Evolutionary conservation across 495 filamentous ascomycete genomes (phyloP).

Genomic region (Eremomyces bilateralis): DNA sequence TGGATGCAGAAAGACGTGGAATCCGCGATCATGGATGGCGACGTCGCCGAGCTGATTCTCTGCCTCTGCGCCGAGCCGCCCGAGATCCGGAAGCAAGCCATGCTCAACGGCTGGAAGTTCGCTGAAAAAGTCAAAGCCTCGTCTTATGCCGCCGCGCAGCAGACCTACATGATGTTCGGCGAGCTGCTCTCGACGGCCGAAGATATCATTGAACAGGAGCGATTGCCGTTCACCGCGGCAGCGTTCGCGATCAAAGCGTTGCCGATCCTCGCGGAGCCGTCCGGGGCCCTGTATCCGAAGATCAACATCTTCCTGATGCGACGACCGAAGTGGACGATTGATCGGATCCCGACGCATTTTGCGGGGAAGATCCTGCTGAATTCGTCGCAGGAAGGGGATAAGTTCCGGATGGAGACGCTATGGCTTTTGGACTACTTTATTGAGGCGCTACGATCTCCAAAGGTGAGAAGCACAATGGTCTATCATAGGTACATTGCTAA

Average conservation of each 20-base stretch:
- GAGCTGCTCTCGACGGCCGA: conserved; percentile 57
- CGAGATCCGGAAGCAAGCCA: conserved; percentile 57
- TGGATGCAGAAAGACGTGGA: conserved; percentile 59
- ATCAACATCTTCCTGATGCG: conserved; percentile 66
- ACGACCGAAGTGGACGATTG: conserved; percentile 47
- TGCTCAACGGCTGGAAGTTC: conserved; percentile 40
- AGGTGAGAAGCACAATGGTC: too few relatives aligned
- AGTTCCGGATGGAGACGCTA: conserved; percentile 48
- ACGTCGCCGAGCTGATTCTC: conserved; percentile 40
- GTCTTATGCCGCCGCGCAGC: conserved; percentile 47
- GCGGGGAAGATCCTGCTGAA: conserved; percentile 49
- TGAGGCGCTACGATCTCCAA: conserved; percentile 39
- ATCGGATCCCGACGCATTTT: conserved; percentile 51
- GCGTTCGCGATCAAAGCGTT: conserved; percentile 53
- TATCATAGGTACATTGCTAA: too few relatives aligned
- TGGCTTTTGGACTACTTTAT: conserved; percentile 68
- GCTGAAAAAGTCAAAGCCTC: conserved; percentile 38
- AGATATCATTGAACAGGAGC: conserved; percentile 26
- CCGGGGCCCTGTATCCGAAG: conserved; percentile 69
- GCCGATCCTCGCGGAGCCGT: conserved; percentile 46
- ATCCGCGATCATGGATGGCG: conserved; percentile 50
- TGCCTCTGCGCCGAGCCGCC: conserved; percentile 53
- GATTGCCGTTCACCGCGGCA: conserved; percentile 49
- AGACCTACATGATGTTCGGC: conserved; percentile 51
- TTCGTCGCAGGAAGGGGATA: conserved; percentile 48